These are phyloP conservation scores for Coelastrella sp. DNA, from an alignment of 139 green algal species.

Conservation along the genomic window DNA sequence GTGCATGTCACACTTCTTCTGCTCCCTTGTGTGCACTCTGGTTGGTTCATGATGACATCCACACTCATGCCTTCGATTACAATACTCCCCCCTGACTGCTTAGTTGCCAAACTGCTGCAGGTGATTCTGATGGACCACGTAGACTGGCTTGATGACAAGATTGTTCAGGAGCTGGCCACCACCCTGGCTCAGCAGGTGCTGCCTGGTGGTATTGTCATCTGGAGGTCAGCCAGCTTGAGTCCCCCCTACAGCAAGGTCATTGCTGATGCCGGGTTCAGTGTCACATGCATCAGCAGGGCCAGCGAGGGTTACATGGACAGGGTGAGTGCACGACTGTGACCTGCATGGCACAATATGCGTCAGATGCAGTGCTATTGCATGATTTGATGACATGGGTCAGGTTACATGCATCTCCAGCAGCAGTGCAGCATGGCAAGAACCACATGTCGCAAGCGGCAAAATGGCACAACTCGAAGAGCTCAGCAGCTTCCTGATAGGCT, in stretches of 20 bases:
- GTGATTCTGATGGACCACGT: slow-evolving; percentile 99
- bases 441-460: too few species aligned
- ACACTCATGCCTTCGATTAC: neutral
- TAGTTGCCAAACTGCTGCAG: slow-evolving; percentile 66
- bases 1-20: too few species aligned
- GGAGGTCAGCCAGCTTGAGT: slow-evolving; percentile 85
- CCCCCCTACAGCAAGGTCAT: slow-evolving; percentile 89
- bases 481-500: too few species aligned
- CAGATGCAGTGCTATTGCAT: neutral
- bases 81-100: too few species aligned
- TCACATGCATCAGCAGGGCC: slow-evolving; percentile 81
- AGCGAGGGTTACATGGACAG: slow-evolving; percentile 92
- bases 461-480: too few species aligned
- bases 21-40: too few species aligned
- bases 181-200: slow-evolving; percentile 79
- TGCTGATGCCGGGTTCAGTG: slow-evolving; percentile 88
- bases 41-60: too few species aligned
- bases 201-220: slow-evolving; percentile 94
- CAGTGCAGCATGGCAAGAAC: too few species aligned
- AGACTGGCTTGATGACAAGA: slow-evolving; percentile 88
- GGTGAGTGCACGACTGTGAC: neutral
- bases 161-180: slow-evolving; percentile 72
- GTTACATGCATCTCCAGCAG: too few species aligned
- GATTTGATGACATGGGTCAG: neutral
- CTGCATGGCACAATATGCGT: neutral